Evolutionary conservation across 2,329 filamentous ascomycete species (phyloP).

Genomic region (Fusarium incarnatum): DNA sequence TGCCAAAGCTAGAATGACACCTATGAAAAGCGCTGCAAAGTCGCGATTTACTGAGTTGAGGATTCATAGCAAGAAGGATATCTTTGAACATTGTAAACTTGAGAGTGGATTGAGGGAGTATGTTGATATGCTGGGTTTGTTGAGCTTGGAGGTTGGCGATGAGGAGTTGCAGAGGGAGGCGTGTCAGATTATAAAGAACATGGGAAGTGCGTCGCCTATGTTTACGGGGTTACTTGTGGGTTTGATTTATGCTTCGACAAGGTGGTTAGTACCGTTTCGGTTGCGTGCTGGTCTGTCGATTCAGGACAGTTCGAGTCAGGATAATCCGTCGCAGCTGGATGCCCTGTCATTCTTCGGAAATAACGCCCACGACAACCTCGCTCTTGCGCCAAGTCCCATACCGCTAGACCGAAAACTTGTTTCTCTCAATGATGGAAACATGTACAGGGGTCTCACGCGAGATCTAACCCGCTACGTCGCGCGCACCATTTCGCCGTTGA

Average conservation of each 20-base stretch:
- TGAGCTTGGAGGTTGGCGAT: constrained; percentile 14
- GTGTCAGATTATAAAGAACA: constrained; percentile 19
- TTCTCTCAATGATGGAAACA: constrained; percentile 19
- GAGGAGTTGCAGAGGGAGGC: constrained; percentile 35
- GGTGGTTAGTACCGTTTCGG: constrained; percentile 24
- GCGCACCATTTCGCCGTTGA: constrained; percentile 47
- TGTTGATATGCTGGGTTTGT: constrained; percentile 8
- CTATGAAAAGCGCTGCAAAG: constrained; percentile 40
- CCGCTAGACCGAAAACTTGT: not conserved
- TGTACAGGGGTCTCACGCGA: constrained; percentile 24
- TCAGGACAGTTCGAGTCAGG: accelerated
- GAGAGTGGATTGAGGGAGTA: constrained; percentile 37
- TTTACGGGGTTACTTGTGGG: constrained; percentile 22
- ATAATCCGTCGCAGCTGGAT: not conserved
- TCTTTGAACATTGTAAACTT: constrained; percentile 47
- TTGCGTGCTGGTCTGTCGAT: not conserved
- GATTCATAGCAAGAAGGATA: constrained; percentile 45
- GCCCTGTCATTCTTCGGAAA: not conserved
- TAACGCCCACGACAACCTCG: accelerated
- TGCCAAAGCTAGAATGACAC: constrained; percentile 38
- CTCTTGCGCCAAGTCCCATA: accelerated
- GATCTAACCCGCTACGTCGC: constrained; percentile 43
- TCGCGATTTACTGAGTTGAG: constrained; percentile 34
- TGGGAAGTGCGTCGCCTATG: constrained; percentile 22
- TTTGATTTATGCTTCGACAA: constrained; percentile 9